These are phyloP conservation scores for Skeletonema costatum DNA, from an alignment of 108 stramenopile species.

Conservation along the genomic window DNA sequence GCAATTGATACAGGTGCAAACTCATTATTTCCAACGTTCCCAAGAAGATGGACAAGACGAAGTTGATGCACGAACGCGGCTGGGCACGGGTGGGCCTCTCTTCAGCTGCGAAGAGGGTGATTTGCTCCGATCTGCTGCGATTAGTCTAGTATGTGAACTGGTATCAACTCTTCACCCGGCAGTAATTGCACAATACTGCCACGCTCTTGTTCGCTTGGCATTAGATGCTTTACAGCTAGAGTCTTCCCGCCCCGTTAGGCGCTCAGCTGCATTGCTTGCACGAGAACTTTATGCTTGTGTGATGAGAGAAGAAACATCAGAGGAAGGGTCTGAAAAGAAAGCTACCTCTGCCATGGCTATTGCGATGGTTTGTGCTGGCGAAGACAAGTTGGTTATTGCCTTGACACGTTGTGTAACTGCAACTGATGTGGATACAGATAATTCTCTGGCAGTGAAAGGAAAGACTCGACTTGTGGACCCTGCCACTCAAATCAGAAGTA, in stretches of 20 bases:
- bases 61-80: conserved; percentile 50
- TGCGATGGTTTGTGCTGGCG: conserved; percentile 47
- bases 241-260: conserved; percentile 57
- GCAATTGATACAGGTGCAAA: conserved; percentile 52
- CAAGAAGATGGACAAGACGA: conserved; percentile 28
- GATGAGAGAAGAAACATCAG: conserved; percentile 45
- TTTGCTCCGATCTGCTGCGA: conserved; percentile 60
- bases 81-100: conserved; percentile 80
- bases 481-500: conserved; percentile 65
- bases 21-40: conserved; percentile 37
- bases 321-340: not conserved
- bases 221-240: conserved; percentile 57
- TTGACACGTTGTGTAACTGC: conserved; percentile 27
- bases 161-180: conserved; percentile 41
- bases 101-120: conserved; percentile 74
- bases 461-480: conserved; percentile 42
- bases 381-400: conserved; percentile 50
- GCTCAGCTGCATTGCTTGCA: conserved; percentile 69
- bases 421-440: conserved; percentile 5
- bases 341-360: conserved; percentile 43
- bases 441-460: conserved; percentile 18
- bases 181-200: conserved; percentile 51
- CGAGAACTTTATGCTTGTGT: conserved; percentile 63
- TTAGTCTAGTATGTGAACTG: conserved; percentile 66
- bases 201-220: conserved; percentile 38